Evolutionary conservation across 192 early-diverging fungal species (phyloP).

Genomic region (Geranomyces variabilis): DNA sequence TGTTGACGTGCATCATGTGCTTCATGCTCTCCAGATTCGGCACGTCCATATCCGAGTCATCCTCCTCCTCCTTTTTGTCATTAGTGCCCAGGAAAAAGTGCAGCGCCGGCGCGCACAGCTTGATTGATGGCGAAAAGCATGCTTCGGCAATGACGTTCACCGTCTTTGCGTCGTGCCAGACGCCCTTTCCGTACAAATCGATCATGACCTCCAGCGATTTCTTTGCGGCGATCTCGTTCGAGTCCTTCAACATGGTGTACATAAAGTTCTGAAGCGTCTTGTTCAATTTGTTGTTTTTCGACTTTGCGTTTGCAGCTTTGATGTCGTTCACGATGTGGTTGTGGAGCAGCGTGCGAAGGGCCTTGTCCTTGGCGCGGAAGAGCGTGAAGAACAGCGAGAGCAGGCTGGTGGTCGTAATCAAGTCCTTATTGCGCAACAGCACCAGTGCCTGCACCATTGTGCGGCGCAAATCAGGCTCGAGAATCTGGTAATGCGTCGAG

Average conservation of each 20-base stretch:
- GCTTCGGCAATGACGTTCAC: constrained; percentile 98
- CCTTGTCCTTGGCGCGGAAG: constrained; percentile 93
- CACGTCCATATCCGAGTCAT: constrained; percentile 71
- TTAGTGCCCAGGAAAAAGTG: constrained; percentile 88
- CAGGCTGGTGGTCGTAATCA: constrained; percentile 60
- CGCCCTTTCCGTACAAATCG: constrained; percentile 92
- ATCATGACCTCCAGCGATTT: constrained; percentile 97
- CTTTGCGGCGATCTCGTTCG: constrained; percentile 85
- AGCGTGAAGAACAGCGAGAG: constrained; percentile 96
- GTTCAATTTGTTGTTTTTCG: constrained; percentile 98
- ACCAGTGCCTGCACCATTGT: constrained; percentile 89
- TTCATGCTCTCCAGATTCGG: constrained; percentile 76
- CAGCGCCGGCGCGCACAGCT: constrained; percentile 89
- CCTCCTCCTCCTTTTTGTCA: constrained; percentile 67
- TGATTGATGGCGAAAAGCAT: constrained; percentile 88
- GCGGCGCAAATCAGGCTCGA: constrained; percentile 82
- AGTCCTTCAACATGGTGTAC: constrained; percentile 90
- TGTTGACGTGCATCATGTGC: constrained; percentile 79
- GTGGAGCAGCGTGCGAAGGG: constrained; percentile 85
- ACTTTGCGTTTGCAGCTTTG: constrained; percentile 87
- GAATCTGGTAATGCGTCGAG: constrained; percentile 75
- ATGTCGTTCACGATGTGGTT: constrained; percentile 95
- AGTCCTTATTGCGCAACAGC: constrained; percentile 83
- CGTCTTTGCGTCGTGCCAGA: constrained; percentile 98
- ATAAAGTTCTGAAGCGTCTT: constrained; percentile 96